Base-by-base conservation (phyloP, 192 early-diverging fungal species). In the Rhizophlyctis rosea region DNA sequence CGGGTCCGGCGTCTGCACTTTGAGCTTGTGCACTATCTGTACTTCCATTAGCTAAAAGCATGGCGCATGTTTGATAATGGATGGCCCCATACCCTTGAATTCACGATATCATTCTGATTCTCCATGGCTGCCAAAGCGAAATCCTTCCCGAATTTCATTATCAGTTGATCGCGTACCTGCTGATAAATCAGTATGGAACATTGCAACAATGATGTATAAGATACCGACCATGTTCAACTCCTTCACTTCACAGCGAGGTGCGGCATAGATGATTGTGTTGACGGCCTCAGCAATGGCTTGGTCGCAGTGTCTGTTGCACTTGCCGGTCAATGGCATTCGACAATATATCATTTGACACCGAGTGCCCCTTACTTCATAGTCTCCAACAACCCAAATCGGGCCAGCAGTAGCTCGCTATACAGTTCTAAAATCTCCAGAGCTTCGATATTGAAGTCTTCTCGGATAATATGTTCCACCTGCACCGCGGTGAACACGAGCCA, bases 381-480 rank as follows among this genome's bases (percentile, higher is more conserved):
- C 64, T 96, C 92, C 21, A 98, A 50, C 34, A 98, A 70, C 0
- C 91, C 94, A 62, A 90, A 91, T 13, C 96, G 85, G 4, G 96
- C 90, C 33, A 87, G 60, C 18, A 98, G 70, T 25, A 94, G 71
- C 62, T 98, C 94, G 59, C 90, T 92, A 62, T 91, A 92, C 24
- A 96, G 84, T 67, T 96, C 92, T 34, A 97, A 73, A 34, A 95
- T 90, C 69, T 98, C 96, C 76, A 97, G 70, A 1, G 92, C 96
- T 69, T 98, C 96, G n/a, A 88, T 80, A 55, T 81, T 80, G 52
- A 90, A 88, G 78, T 98, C 96, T 58, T 97, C 94, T 18, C 95
- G 86, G 56, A 98, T 98, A 51, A 98, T 92, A 67, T 88, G 81
- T 58, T 98, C 94, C 3, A 84, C 77, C n/a, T n/a, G n/a, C n/a